These are phyloP conservation scores for Acanthamoeba healyi DNA, from an alignment of 208 protist species.

Conservation along the genomic window DNA sequence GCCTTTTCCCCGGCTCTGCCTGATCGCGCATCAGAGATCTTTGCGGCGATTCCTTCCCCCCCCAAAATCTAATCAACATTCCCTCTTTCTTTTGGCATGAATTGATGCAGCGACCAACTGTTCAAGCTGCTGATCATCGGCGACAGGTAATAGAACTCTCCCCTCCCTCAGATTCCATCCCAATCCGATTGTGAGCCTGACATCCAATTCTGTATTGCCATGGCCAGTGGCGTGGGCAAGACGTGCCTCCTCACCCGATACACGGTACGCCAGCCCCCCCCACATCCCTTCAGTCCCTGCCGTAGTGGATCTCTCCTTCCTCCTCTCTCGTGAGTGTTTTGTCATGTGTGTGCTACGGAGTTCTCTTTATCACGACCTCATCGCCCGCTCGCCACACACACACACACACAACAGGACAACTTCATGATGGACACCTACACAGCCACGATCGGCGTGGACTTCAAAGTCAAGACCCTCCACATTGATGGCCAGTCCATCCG, in stretches of 20 bases:
- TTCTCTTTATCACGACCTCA: neutral
- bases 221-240: constrained; percentile 42
- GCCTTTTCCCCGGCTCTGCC: too few species aligned
- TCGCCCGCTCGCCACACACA: too few species aligned
- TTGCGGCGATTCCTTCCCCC: too few species aligned
- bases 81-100: neutral
- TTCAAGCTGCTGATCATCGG: constrained; percentile 61
- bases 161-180: neutral
- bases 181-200: neutral
- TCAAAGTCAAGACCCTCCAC: constrained; percentile 54
- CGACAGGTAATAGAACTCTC: neutral
- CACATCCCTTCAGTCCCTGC: neutral
- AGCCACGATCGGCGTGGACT: constrained; percentile 52
- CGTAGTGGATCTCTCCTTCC: neutral
- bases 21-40: too few species aligned
- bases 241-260: constrained; percentile 18
- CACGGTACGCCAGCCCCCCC: neutral
- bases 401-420: neutral
- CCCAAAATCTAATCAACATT: too few species aligned
- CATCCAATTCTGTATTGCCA: neutral
- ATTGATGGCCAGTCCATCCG: constrained; percentile 24
- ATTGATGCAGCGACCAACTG: constrained; percentile 3
- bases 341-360: neutral
- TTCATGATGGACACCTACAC: constrained; percentile 55
- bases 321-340: too few species aligned